phyloP scores from a whole-genome alignment of 108 stramenopile genomes.

The Aurantiochytrium sp. region DNA sequence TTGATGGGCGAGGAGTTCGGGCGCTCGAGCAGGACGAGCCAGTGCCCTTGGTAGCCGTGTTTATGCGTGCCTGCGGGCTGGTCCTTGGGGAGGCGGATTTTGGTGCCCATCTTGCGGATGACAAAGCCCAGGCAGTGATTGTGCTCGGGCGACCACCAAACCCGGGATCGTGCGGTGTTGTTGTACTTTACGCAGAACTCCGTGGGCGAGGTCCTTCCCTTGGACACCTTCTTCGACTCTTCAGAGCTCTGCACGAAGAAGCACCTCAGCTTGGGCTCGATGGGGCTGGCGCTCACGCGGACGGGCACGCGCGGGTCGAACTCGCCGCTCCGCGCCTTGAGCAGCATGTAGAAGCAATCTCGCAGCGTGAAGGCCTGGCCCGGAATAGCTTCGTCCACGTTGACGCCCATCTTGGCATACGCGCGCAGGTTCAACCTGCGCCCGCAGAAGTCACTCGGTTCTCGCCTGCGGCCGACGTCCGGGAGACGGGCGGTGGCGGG shows the following conservation, averaged over 20 bases:
- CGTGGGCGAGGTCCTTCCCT: not conserved
- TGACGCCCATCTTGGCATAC: not conserved
- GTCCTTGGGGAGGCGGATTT: not conserved
- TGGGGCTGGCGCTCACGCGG: not conserved
- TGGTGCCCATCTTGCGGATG: not conserved
- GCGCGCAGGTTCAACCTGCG: too few relatives aligned
- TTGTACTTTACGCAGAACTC: slow-evolving; percentile 24
- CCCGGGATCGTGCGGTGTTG: not conserved
- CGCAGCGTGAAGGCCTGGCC: not conserved
- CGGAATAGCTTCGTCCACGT: not conserved
- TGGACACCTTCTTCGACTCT: not conserved
- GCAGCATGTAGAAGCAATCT: not conserved
- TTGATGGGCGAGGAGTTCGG: not conserved
- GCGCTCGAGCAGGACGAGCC: not conserved
- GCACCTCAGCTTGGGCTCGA: not conserved
- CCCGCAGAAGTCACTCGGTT: too few relatives aligned
- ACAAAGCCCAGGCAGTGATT: slow-evolving; percentile 12
- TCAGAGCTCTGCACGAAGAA: not conserved
- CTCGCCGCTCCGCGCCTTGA: not conserved
- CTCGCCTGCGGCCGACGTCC: too few relatives aligned
- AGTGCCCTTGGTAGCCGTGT: slow-evolving; percentile 21
- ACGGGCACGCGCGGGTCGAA: not conserved
- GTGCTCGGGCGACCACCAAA: slow-evolving; percentile 19
- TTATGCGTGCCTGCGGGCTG: not conserved
- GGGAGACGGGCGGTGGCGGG: too few relatives aligned